Conservation (phyloP, 129 eudicot species). For the Oenanthe sinensis region DNA sequence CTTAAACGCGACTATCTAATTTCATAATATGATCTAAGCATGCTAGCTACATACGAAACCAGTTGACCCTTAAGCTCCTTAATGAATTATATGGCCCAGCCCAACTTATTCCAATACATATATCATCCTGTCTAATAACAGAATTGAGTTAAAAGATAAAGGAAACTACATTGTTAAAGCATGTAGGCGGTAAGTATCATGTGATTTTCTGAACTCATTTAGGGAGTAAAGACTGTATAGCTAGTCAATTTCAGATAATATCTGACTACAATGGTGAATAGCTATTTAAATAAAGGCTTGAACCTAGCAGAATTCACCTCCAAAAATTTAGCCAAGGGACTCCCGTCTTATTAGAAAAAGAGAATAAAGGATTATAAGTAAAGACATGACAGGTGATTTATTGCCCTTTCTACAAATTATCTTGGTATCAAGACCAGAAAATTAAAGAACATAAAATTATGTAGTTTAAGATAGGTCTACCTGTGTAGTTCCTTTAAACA, state of each 20-base stretch:
- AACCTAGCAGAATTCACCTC: background rate
- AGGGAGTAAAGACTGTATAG: background rate
- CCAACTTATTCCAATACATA: background rate
- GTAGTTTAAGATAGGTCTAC: slow-evolving; percentile 19
- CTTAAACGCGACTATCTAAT: background rate
- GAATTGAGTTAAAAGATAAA: background rate
- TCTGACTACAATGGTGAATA: background rate
- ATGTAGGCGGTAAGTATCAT: background rate
- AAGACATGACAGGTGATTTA: background rate
- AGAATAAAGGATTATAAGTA: background rate
- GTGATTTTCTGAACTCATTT: background rate
- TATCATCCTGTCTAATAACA: background rate
- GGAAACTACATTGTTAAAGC: background rate
- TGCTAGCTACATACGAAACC: background rate
- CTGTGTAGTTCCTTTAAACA: slow-evolving; percentile 88
- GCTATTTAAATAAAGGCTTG: background rate
- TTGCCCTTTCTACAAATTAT: background rate
- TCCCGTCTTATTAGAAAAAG: background rate
- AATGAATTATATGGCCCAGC: background rate
- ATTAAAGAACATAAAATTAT: background rate
- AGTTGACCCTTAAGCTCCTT: background rate
- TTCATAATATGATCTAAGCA: background rate
- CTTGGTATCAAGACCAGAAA: background rate
- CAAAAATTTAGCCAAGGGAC: background rate
- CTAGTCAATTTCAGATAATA: background rate